These are phyloP conservation scores for Sugiyamaella xylanicola DNA, from an alignment of 1,139 yeast genomes.

Conservation along the genomic window DNA sequence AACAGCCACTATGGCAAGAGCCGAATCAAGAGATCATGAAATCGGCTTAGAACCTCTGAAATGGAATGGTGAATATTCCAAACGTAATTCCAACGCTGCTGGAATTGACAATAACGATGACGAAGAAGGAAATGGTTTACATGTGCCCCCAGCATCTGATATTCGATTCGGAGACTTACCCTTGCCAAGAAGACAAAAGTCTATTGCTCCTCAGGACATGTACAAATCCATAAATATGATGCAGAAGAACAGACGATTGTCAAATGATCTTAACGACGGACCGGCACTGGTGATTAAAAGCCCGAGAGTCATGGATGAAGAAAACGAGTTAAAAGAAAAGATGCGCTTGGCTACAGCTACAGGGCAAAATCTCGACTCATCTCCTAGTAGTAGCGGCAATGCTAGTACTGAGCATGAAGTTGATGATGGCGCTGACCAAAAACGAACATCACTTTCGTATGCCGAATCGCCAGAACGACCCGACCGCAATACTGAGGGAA, in stretches of 20 bases:
- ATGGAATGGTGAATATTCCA: neutral
- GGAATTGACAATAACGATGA: neutral
- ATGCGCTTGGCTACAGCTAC: neutral
- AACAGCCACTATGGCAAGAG: slow-evolving; percentile 67
- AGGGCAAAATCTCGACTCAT: neutral
- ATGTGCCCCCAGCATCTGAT: slow-evolving; percentile 25
- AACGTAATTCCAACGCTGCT: neutral
- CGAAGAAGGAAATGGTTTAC: slow-evolving; percentile 3
- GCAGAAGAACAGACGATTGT: slow-evolving; percentile 50
- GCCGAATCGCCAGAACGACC: neutral
- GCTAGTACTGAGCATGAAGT: neutral
- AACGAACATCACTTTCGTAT: slow-evolving; percentile 9
- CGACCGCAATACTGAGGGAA: neutral
- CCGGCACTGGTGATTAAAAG: slow-evolving; percentile 81
- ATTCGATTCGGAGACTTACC: slow-evolving; percentile 45
- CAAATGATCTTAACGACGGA: slow-evolving; percentile 58
- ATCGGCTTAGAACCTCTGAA: slow-evolving; percentile 9
- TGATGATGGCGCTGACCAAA: neutral
- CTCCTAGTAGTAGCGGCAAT: slow-evolving; percentile 2
- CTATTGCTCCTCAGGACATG: slow-evolving; percentile 81
- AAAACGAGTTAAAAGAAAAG: slow-evolving; percentile 32
- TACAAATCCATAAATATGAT: slow-evolving; percentile 79
- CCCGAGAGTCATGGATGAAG: slow-evolving; percentile 67
- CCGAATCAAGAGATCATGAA: slow-evolving; percentile 36
- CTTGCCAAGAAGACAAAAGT: slow-evolving; percentile 47